Evolutionary conservation across 1,284 basidiomycete genomes (phyloP).

Genomic region (Waitea zeae): DNA sequence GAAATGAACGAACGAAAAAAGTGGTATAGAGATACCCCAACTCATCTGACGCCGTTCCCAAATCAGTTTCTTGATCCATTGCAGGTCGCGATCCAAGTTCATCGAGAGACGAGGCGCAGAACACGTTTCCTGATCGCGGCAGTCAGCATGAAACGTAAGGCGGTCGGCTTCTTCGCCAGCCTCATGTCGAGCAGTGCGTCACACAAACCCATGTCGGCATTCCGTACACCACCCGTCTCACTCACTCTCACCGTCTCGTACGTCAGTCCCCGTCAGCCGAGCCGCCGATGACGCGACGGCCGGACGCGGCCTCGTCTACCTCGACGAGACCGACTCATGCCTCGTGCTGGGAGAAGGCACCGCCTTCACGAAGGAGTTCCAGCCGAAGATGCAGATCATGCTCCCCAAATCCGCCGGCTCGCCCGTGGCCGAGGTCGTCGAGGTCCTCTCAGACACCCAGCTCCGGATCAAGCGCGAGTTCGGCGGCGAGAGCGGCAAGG

Average conservation of each 20-base stretch:
- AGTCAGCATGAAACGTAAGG: constrained; percentile 70
- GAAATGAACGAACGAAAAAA: neutral
- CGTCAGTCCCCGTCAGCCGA: constrained; percentile 78
- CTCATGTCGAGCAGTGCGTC: constrained; percentile 85
- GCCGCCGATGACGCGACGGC: constrained; percentile 79
- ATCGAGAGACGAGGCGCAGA: constrained; percentile 68
- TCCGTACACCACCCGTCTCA: neutral
- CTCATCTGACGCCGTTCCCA: constrained; percentile 5
- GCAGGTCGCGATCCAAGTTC: constrained; percentile 76
- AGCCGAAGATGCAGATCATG: constrained; percentile 75
- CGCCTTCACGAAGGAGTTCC: constrained; percentile 63
- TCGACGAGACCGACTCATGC: constrained; percentile 65
- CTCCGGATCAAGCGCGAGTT: constrained; percentile 82
- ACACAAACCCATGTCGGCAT: neutral
- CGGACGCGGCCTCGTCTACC: constrained; percentile 59
- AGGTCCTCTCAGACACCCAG: constrained; percentile 83
- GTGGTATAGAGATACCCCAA: too few species aligned
- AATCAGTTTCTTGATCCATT: constrained; percentile 88
- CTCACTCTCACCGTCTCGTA: constrained; percentile 9
- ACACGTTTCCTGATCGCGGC: constrained; percentile 91
- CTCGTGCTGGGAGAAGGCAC: constrained; percentile 72
- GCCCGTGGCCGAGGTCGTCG: constrained; percentile 68
- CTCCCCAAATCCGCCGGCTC: constrained; percentile 74
- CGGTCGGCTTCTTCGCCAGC: constrained; percentile 72
- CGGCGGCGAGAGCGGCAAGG: constrained; percentile 66